Evolutionary conservation across 306 rosid species (phyloP).

Genomic region (Castanopsis chinensis): DNA sequence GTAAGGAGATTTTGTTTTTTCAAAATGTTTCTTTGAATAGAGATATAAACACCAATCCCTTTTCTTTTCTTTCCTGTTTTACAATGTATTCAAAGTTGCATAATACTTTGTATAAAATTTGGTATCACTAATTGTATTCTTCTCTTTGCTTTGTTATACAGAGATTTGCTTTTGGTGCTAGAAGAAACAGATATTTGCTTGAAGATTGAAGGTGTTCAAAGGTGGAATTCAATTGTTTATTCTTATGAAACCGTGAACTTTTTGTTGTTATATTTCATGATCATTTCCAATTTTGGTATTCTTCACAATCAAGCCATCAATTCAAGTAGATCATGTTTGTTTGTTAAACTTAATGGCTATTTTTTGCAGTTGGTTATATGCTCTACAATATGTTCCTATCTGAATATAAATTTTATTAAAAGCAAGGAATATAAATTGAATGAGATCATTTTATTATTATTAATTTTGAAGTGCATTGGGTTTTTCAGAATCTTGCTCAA

Average conservation of each 20-base stretch:
- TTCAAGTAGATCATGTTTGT: neutral
- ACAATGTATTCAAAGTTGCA: neutral
- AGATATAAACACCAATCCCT: neutral
- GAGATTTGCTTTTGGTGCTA: constrained; percentile 95
- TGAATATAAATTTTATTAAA: neutral
- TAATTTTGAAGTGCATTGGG: neutral
- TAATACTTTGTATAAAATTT: neutral
- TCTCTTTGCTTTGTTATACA: constrained; percentile 32
- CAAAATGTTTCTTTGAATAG: constrained; percentile 3
- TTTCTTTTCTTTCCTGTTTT: neutral
- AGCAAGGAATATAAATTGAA: neutral
- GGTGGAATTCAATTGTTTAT: neutral
- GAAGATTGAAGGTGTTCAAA: constrained; percentile 53
- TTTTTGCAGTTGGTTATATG: neutral
- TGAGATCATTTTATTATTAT: neutral
- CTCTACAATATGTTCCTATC: neutral
- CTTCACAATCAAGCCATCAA: neutral
- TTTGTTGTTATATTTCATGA: neutral
- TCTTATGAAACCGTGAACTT: neutral
- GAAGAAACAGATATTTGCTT: constrained; percentile 74
- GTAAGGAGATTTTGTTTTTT: constrained; percentile 41
- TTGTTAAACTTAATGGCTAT: neutral
- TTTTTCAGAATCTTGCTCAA: neutral
- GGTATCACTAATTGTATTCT: neutral
- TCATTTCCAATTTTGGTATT: neutral